Conservation (phyloP, 73 alveolate species). For the Halteria grandinella region DNA sequence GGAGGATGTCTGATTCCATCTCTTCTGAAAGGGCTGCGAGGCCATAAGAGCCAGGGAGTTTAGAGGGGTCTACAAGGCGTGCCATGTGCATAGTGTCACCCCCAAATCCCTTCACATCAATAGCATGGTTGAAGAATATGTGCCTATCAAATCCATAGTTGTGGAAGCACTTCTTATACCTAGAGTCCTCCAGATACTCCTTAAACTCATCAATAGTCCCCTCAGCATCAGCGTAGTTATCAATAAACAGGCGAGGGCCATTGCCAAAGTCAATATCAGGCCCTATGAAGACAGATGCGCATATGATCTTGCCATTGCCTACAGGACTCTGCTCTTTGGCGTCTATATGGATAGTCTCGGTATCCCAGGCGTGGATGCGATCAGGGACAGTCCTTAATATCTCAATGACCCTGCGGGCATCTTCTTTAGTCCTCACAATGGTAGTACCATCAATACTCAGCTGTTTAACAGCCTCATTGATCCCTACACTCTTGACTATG, state of each 20-base stretch:
- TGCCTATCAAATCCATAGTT: slow-evolving; percentile 93
- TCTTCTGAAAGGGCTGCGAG: slow-evolving; percentile 67
- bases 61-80: slow-evolving; percentile 86
- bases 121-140: slow-evolving; percentile 81
- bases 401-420: slow-evolving; percentile 75
- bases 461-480: slow-evolving; percentile 45
- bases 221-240: slow-evolving; percentile 85
- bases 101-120: slow-evolving; percentile 86
- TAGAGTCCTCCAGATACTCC: slow-evolving; percentile 82
- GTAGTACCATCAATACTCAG: slow-evolving; percentile 70
- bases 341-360: slow-evolving; percentile 86
- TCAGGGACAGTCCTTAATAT: slow-evolving; percentile 56
- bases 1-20: slow-evolving; percentile 70
- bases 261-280: slow-evolving; percentile 94
- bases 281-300: slow-evolving; percentile 89
- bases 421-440: slow-evolving; percentile 69
- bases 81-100: slow-evolving; percentile 97
- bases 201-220: slow-evolving; percentile 74
- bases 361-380: slow-evolving; percentile 94
- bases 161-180: slow-evolving; percentile 81
- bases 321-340: slow-evolving; percentile 84
- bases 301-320: slow-evolving; percentile 81
- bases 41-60: slow-evolving; percentile 76
- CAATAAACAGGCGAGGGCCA: slow-evolving; percentile 91
- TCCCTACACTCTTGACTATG: not conserved